Evolutionary conservation across 257 asterid genomes (phyloP).

Genomic region (Ophiorrhiza pumila): DNA sequence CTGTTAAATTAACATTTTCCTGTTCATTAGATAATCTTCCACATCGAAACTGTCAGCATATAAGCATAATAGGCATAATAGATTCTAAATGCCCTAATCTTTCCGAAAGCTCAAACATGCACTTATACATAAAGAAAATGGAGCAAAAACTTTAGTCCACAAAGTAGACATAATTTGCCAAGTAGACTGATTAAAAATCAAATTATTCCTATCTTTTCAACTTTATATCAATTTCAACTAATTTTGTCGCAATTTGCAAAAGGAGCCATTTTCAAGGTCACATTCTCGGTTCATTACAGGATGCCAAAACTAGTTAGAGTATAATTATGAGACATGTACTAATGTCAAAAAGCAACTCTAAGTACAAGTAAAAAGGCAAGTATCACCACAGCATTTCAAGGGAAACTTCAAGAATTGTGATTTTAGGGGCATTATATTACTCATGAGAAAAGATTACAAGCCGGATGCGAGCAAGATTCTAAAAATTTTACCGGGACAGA

Average conservation of each 20-base stretch:
- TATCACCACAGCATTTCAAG: background rate
- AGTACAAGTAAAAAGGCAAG: background rate
- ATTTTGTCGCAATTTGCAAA: no score
- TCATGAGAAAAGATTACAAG: no score
- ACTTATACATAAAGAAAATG: background rate
- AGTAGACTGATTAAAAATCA: no score
- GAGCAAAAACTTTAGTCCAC: background rate
- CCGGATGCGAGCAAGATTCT: background rate
- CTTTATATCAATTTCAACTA: no score
- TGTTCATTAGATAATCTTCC: background rate
- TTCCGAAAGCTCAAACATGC: background rate
- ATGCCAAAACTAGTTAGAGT: background rate
- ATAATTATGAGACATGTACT: background rate
- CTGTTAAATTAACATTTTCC: conserved; percentile 31
- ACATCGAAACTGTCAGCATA: background rate
- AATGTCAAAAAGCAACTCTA: background rate
- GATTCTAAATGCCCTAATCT: background rate
- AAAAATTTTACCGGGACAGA: background rate
- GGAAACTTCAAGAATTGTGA: background rate
- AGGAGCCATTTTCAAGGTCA: no score
- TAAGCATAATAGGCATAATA: background rate
- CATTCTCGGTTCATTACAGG: background rate
- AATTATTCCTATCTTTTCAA: no score
- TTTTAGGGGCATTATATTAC: background rate
- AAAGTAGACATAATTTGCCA: no score